These are phyloP conservation scores for Fusarium sp. DNA, from an alignment of 2,329 filamentous ascomycete species.

Conservation along the genomic window DNA sequence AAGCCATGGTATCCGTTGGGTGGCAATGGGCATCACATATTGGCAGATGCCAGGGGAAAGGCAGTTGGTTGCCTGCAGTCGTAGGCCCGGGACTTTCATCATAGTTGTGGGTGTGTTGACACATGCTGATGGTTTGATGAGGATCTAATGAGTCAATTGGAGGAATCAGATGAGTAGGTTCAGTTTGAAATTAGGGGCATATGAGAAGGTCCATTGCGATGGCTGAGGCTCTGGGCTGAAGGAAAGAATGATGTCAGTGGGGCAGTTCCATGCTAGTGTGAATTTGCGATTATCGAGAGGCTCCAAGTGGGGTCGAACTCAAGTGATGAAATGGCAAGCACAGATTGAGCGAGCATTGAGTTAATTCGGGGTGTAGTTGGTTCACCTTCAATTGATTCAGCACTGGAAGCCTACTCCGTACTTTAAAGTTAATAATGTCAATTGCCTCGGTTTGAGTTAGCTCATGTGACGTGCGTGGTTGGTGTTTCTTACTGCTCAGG, in stretches of 20 bases:
- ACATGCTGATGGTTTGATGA: constrained; percentile 16
- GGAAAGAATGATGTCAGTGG: constrained; percentile 32
- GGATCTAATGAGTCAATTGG: background rate
- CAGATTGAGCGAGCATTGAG: background rate
- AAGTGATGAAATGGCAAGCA: background rate
- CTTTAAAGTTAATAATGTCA: background rate
- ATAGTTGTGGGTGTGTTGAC: constrained; percentile 20
- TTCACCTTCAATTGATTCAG: background rate
- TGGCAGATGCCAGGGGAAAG: constrained; percentile 77
- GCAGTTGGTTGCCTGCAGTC: constrained; percentile 12
- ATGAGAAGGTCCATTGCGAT: constrained; percentile 5
- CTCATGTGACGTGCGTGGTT: constrained; percentile 27
- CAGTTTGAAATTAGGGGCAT: constrained; percentile 1
- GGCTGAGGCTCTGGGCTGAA: constrained; percentile 7
- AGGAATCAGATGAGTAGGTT: background rate
- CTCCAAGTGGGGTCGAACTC: constrained; percentile 25
- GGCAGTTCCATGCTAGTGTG: constrained; percentile 17
- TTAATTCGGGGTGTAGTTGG: background rate
- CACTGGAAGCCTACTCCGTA: background rate
- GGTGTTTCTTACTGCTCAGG: background rate
- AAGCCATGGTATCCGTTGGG: constrained; percentile 81
- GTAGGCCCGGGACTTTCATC: constrained; percentile 3
- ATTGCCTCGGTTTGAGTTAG: constrained; percentile 15
- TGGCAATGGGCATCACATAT: constrained; percentile 87
- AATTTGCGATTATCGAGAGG: constrained; percentile 18